phyloP scores from a whole-genome alignment of 2,329 filamentous ascomycete species.

The Apiospora koreana region DNA sequence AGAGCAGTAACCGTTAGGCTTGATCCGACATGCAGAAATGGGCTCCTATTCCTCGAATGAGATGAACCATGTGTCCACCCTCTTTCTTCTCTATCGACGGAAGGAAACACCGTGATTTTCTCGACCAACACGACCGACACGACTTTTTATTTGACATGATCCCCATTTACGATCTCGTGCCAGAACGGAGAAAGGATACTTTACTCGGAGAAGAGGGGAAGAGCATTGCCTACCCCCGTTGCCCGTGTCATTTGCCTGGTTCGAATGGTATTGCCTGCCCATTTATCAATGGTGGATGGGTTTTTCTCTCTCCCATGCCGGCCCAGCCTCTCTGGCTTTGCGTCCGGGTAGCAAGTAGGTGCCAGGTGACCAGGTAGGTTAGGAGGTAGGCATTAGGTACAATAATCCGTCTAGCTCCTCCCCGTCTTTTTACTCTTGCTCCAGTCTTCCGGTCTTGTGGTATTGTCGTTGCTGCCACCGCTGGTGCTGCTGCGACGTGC shows the following conservation, averaged over 20 bases:
- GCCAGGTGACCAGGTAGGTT: constrained; percentile 8
- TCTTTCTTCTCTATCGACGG: not conserved
- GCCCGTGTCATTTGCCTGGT: not conserved
- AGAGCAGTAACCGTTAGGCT: not conserved
- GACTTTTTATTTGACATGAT: not conserved
- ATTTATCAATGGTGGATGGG: not conserved
- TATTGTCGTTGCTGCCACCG: not conserved
- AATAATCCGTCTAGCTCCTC: not conserved
- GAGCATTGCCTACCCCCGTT: not conserved
- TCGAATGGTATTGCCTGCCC: not conserved
- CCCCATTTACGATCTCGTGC: not conserved
- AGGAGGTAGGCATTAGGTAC: not conserved
- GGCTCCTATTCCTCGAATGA: not conserved
- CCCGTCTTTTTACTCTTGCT: not conserved
- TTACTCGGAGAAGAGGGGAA: not conserved
- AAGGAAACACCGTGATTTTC: not conserved
- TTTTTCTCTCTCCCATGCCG: not conserved
- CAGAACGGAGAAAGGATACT: not conserved
- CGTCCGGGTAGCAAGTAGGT: not conserved
- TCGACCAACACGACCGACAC: not conserved
- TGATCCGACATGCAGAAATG: not conserved
- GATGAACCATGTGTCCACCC: constrained; percentile 6
- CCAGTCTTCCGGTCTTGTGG: not conserved
- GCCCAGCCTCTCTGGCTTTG: not conserved
- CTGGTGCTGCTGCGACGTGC: not conserved